Conservation (phyloP, 2,329 filamentous ascomycete genomes). For the Aspergillus melleus region DNA sequence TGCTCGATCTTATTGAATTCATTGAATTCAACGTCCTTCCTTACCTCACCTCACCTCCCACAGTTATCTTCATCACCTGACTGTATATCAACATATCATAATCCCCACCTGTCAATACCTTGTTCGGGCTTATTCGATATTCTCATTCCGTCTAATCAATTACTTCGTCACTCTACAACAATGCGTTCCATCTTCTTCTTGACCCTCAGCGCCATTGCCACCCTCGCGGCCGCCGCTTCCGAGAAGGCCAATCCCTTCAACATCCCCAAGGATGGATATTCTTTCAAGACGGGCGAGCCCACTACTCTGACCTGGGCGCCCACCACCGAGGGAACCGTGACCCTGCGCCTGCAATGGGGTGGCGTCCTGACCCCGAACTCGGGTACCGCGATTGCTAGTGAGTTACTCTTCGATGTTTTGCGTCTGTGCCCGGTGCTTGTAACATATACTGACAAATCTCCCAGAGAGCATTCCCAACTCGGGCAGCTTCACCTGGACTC, state of each 20-base stretch:
- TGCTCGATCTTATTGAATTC: not conserved
- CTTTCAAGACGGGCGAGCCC: slow-evolving; percentile 48
- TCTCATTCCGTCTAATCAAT: not conserved
- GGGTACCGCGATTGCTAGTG: slow-evolving; percentile 47
- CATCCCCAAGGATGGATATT: slow-evolving; percentile 43
- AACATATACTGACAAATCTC: slow-evolving; percentile 6
- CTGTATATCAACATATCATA: not conserved
- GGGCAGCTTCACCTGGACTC: slow-evolving; percentile 51
- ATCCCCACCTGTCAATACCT: not conserved
- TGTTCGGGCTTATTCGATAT: not conserved
- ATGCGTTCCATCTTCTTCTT: slow-evolving; percentile 50
- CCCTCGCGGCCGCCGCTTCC: slow-evolving; percentile 41
- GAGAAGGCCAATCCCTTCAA: slow-evolving; percentile 51
- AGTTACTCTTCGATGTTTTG: slow-evolving; percentile 16
- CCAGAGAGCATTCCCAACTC: slow-evolving; percentile 50
- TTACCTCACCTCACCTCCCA: not conserved
- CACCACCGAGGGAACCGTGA: slow-evolving; percentile 52
- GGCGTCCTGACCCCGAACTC: slow-evolving; percentile 41
- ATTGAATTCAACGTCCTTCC: not conserved
- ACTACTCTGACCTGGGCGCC: slow-evolving; percentile 52
- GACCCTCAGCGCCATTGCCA: slow-evolving; percentile 47
- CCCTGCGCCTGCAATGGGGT: slow-evolving; percentile 52
- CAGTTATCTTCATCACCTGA: not conserved
- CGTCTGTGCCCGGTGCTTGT: not conserved
- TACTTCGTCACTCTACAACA: slow-evolving; percentile 20